Evolutionary conservation across 2,329 filamentous ascomycete species (phyloP), one percentile per base, ranked within the genome.

Genomic region (Emmonsiellopsis sp.): DNA sequence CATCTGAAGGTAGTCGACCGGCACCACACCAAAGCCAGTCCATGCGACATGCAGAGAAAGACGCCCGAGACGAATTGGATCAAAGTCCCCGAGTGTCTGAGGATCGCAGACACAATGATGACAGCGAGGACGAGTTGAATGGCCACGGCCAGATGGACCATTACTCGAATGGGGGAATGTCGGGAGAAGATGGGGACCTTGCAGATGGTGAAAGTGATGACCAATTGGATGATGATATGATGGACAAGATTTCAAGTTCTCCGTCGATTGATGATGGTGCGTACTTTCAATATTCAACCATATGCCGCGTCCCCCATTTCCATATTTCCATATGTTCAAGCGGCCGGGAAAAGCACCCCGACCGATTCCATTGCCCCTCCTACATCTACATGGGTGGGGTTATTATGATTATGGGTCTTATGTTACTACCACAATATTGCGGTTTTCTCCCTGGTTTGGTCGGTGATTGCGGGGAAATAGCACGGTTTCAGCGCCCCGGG

Each of bases 201-300:
- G 56, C 56, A 1, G 62, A 64, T 39, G 61, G 78, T 47, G 82
- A 88, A 57, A 74, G 72, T 36, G 79, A 81, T 56, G 86, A 87
- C 61, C 81, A 87, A 63, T 74, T 90, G 68, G 90, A 94, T 65
- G 84, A 96, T 71, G 92, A 97, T 71, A 84, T 95, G 84, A 89
- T 95, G 87, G 93, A 97, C 76, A 93, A 93, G 72, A 96, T 98
- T 61, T 97, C 92, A 64, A 97, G 91, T 72, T 97, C 92, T 64
- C 93, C 93, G 67, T 97, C 92, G 63, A 98, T 98, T 72, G 90
- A 95, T 78, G 92, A 97, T 86, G 92, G 92, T 98, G 84, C 80
- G 90, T 93, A 4, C 39, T 7, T 13, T 34, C 14, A 6, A 36
- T 51, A 42, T 37, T 42, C 40, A 21, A 27, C 40, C 33, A 34